Percentiles rank a stretch among this genome's conserved stretches.
phyloP scores from a whole-genome alignment of 164 flowering plant species.

The Berberis vulgaris region DNA sequence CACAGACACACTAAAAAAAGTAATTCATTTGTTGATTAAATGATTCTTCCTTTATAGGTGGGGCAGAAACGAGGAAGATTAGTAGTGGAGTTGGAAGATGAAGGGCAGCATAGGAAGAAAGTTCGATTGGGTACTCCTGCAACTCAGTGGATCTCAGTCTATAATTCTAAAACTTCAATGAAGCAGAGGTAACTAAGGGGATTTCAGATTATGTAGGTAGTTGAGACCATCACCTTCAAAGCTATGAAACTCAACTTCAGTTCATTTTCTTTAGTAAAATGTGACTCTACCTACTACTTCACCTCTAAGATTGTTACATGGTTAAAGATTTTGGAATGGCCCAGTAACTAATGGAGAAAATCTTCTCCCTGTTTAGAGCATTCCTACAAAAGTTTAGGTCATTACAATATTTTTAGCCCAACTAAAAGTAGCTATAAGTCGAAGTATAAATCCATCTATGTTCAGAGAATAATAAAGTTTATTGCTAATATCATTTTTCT shows the following conservation, averaged over 20 bases:
- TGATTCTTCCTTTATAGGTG: constrained; percentile 20
- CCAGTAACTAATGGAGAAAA: no score
- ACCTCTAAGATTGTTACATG: neutral
- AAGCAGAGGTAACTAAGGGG: constrained; percentile 41
- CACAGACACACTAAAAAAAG: neutral
- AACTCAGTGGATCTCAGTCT: constrained; percentile 51
- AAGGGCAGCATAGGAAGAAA: constrained; percentile 40
- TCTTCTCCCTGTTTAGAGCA: no score
- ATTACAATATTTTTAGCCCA: no score
- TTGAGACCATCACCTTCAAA: neutral
- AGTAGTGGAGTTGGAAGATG: constrained; percentile 30
- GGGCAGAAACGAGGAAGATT: constrained; percentile 47
- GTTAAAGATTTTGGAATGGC: no score
- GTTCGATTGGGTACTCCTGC: constrained; percentile 49
- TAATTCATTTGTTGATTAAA: neutral
- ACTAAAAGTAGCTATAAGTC: no score
- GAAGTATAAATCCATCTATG: no score
- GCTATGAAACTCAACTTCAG: neutral
- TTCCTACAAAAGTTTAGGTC: no score
- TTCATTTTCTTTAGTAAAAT: neutral
- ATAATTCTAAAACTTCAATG: constrained; percentile 37
- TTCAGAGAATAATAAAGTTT: no score
- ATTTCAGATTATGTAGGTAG: neutral
- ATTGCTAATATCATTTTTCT: no score
- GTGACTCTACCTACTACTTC: no score